Conservation (phyloP, 2,329 filamentous ascomycete genomes). For the Penicillium freii region DNA sequence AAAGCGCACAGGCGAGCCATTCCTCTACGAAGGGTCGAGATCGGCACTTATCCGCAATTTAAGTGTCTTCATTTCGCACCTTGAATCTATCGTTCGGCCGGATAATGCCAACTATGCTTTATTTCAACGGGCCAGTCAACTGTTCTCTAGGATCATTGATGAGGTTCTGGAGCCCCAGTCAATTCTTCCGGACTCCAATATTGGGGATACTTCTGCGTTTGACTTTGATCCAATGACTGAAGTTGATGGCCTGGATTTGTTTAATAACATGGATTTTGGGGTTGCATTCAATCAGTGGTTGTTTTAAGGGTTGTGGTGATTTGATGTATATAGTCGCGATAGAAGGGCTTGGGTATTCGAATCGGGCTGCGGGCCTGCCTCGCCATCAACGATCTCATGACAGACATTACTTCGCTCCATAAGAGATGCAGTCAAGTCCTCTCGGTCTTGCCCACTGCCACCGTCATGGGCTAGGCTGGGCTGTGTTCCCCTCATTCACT, state of each 20-base stretch:
- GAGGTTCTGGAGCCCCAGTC: constrained; percentile 25
- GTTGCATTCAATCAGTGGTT: constrained; percentile 24
- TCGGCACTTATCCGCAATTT: constrained; percentile 41
- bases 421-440: not conserved
- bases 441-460: not conserved
- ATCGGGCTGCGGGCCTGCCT: not conserved
- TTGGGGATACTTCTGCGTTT: not conserved
- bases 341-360: not conserved
- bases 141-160: constrained; percentile 28
- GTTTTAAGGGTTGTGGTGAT: constrained; percentile 4
- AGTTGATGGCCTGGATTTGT: constrained; percentile 20
- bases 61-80: constrained; percentile 40
- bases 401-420: not conserved
- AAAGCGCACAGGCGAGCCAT: constrained; percentile 24
- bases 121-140: constrained; percentile 20
- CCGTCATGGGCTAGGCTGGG: not conserved
- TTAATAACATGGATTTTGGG: constrained; percentile 24
- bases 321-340: not conserved
- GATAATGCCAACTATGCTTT: constrained; percentile 32
- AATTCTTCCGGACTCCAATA: not conserved
- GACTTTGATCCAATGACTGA: constrained; percentile 14
- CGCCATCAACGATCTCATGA: not conserved
- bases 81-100: constrained; percentile 36
- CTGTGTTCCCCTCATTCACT: not conserved
- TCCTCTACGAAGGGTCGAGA: constrained; percentile 35